Conservation (phyloP, 2,329 filamentous ascomycete genomes). For the Lasiodiplodia theobromae region DNA sequence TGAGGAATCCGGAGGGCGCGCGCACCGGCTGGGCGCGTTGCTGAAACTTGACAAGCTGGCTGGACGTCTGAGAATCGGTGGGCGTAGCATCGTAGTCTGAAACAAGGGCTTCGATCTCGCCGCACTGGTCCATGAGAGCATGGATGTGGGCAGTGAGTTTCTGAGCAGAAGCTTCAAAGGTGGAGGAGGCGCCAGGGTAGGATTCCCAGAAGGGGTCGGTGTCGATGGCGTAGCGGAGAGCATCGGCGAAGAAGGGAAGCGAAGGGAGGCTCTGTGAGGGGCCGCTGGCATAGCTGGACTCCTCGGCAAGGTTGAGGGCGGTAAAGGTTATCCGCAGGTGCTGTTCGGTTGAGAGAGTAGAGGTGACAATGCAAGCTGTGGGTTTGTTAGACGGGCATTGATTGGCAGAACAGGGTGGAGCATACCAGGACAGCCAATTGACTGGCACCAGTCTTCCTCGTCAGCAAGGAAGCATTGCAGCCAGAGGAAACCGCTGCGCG, state of each 20-base stretch:
- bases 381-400: conserved; percentile 33
- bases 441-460: conserved; percentile 65
- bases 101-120: conserved; percentile 51
- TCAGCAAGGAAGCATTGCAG: conserved; percentile 65
- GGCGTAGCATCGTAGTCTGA: conserved; percentile 37
- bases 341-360: conserved; percentile 55
- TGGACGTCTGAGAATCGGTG: conserved; percentile 29
- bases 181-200: conserved; percentile 49
- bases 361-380: conserved; percentile 52
- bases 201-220: conserved; percentile 54
- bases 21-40: conserved; percentile 23
- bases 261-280: conserved; percentile 38
- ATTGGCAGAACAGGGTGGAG: not conserved
- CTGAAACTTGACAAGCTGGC: not conserved
- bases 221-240: conserved; percentile 49
- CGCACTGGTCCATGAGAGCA: conserved; percentile 54
- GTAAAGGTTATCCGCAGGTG: conserved; percentile 56
- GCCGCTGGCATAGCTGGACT: conserved; percentile 42
- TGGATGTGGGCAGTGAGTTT: conserved; percentile 54
- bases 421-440: conserved; percentile 60
- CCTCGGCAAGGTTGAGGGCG: conserved; percentile 55
- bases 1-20: conserved; percentile 8
- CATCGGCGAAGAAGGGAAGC: conserved; percentile 35
- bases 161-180: conserved; percentile 52
- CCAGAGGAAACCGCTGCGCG: conserved; percentile 65